Conservation (phyloP, 78 protist genomes). For the Acrasis kona region DNA sequence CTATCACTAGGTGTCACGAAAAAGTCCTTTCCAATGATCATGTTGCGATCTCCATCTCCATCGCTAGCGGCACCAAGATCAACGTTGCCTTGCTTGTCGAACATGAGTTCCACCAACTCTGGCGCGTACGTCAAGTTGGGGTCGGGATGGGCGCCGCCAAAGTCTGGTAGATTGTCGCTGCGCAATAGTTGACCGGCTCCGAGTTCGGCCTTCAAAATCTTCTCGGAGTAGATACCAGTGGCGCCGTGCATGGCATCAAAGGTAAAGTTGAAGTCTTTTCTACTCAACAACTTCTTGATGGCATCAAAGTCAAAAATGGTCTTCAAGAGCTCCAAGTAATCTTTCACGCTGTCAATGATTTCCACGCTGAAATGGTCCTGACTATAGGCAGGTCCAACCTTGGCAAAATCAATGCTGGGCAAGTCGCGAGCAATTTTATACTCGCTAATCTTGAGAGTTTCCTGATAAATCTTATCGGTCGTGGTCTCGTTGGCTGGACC, state of each 20-base stretch:
- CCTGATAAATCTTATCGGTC: constrained; percentile 68
- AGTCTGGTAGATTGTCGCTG: constrained; percentile 73
- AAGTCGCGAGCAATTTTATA: constrained; percentile 23
- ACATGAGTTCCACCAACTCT: constrained; percentile 74
- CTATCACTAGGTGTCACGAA: constrained; percentile 95
- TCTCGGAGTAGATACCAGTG: constrained; percentile 83
- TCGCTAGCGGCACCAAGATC: constrained; percentile 91
- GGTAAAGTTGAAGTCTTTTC: constrained; percentile 42
- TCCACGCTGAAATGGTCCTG: constrained; percentile 31
- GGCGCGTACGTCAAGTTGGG: constrained; percentile 94
- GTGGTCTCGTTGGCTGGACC: constrained; percentile 91
- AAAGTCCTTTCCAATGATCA: constrained; percentile 78
- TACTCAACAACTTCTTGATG: constrained; percentile 31
- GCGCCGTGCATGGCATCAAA: constrained; percentile 89
- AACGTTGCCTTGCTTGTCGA: constrained; percentile 15
- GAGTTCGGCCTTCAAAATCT: constrained; percentile 65
- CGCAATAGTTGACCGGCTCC: constrained; percentile 59
- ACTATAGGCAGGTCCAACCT: background rate
- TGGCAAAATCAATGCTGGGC: background rate
- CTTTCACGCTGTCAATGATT: constrained; percentile 65
- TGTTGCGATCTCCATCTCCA: constrained; percentile 95
- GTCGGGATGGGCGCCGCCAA: constrained; percentile 96
- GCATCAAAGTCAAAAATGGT: constrained; percentile 71
- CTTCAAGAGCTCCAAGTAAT: constrained; percentile 51
- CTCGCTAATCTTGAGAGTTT: constrained; percentile 28